Evolutionary conservation across 345 rosid species (phyloP).

Genomic region (Erodium maritimum): DNA sequence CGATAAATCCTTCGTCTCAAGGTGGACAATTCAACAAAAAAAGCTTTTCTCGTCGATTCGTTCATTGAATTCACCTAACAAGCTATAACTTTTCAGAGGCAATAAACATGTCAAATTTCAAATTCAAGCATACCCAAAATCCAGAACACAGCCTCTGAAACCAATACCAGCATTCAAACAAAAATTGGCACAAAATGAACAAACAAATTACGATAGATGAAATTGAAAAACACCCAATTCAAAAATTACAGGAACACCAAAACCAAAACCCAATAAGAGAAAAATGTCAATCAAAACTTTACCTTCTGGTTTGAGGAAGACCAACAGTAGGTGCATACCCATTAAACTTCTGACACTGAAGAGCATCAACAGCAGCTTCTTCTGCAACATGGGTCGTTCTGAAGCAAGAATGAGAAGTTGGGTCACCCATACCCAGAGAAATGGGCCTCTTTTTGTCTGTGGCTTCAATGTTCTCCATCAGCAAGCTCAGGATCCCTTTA

Average conservation of each 20-base stretch:
- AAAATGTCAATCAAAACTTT: neutral
- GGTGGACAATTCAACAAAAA: no score
- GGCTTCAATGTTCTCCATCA: slow-evolving; percentile 43
- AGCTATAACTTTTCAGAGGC: no score
- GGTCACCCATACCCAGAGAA: slow-evolving; percentile 91
- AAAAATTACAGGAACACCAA: no score
- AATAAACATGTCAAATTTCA: neutral
- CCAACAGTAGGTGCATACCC: slow-evolving; percentile 92
- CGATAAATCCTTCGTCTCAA: no score
- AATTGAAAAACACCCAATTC: neutral
- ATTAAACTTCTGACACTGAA: slow-evolving; percentile 65
- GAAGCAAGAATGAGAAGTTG: slow-evolving; percentile 69
- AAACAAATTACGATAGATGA: neutral
- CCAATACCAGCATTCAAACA: neutral
- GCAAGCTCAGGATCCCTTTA: slow-evolving; percentile 62
- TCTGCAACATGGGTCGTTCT: slow-evolving; percentile 49
- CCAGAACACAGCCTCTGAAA: neutral
- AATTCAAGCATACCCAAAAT: neutral
- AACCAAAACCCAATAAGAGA: neutral
- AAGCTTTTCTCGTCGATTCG: no score
- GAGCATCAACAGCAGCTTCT: slow-evolving; percentile 58
- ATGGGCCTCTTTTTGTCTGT: slow-evolving; percentile 33
- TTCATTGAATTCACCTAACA: no score
- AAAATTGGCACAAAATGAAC: neutral
- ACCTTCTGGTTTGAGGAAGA: slow-evolving; percentile 89